These are phyloP conservation scores for Podospora pseudoanserina DNA, from an alignment of 495 filamentous ascomycete genomes.

Conservation along the genomic window DNA sequence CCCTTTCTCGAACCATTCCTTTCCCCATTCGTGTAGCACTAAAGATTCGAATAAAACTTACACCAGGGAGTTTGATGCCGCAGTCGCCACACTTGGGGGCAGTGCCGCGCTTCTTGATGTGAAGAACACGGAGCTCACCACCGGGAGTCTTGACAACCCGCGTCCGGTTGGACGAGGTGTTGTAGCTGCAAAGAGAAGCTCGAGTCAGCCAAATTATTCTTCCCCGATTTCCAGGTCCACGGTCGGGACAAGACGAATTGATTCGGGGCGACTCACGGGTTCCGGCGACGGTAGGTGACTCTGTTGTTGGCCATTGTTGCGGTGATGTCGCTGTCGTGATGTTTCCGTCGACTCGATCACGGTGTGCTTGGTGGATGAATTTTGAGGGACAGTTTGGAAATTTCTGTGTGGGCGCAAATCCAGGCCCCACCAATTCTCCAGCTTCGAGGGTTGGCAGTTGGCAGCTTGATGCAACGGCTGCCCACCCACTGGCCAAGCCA, in stretches of 20 bases:
- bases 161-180: slow-evolving; percentile 95
- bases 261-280: slow-evolving; percentile 66
- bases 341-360: slow-evolving; percentile 43
- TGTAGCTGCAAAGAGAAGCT: slow-evolving; percentile 63
- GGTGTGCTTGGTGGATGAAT: slow-evolving; percentile 45
- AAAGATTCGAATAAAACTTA: slow-evolving; percentile 52
- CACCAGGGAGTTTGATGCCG: slow-evolving; percentile 88
- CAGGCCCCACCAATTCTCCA: slow-evolving; percentile 27
- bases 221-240: slow-evolving; percentile 12
- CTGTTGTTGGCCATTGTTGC: slow-evolving; percentile 57
- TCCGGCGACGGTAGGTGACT: slow-evolving; percentile 74
- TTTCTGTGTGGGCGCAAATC: slow-evolving; percentile 41
- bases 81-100: slow-evolving; percentile 99
- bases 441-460: slow-evolving; percentile 18
- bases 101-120: slow-evolving; percentile 98
- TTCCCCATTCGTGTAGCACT: slow-evolving; percentile 1
- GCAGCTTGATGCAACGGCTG: not conserved
- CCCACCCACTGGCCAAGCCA: not conserved
- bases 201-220: slow-evolving; percentile 24
- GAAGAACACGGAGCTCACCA: slow-evolving; percentile 87
- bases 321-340: slow-evolving; percentile 55
- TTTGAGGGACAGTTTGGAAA: slow-evolving; percentile 38
- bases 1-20: slow-evolving; percentile 1
- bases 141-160: slow-evolving; percentile 95
- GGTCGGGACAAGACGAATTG: slow-evolving; percentile 3